Evolutionary conservation across 139 green algal species (phyloP), one percentile per base, ranked within the genome.

Genomic region (Trebouxia sp.): DNA sequence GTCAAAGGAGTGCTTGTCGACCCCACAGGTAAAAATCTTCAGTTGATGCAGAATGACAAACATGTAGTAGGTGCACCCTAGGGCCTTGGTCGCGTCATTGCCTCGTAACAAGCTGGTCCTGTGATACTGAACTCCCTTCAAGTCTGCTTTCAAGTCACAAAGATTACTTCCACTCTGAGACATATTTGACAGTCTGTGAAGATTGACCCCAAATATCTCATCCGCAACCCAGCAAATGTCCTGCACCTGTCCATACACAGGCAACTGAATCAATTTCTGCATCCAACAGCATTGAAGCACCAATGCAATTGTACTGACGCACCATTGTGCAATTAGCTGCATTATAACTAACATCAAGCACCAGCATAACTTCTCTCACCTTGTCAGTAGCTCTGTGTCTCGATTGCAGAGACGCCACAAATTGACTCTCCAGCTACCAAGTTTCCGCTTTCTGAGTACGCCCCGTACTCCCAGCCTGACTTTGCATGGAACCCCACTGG

Each of bases 401-500:
- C 26, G 26, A 58, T 58, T 79, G 72, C 72, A 79, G 72, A 39
- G 17, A 43, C 5, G 6, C 14, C 47, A 65, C 15, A 14, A 3
- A 11, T 47, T 15, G 12, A 47, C 6, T 79, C 78, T 4, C 28
- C 55, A 41, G 69, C 82, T 41, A 28, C 30, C 10, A 58, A 32
- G 3, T 88, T 88, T 11, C 86, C 86, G 15, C 55, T 83, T 6
- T 76, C 82, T 1, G 79, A 53, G 14, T 89, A 83, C 65, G 84
- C 83, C 0, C 85, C 85, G 0, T 90, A 91, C 38, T 20, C 26
- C 0, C 35, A 65, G 28, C 7, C 26, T 0, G 50, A 35, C 43
- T 86, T 87, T 30, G 45, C 32, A 0, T 93, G 89, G 89, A 93
- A 92, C 72, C 77, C 51, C 22, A 47, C 41, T 37, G 86, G 79